These are phyloP conservation scores for Alternaria triticina DNA, from an alignment of 2,329 filamentous ascomycete genomes.

Conservation along the genomic window DNA sequence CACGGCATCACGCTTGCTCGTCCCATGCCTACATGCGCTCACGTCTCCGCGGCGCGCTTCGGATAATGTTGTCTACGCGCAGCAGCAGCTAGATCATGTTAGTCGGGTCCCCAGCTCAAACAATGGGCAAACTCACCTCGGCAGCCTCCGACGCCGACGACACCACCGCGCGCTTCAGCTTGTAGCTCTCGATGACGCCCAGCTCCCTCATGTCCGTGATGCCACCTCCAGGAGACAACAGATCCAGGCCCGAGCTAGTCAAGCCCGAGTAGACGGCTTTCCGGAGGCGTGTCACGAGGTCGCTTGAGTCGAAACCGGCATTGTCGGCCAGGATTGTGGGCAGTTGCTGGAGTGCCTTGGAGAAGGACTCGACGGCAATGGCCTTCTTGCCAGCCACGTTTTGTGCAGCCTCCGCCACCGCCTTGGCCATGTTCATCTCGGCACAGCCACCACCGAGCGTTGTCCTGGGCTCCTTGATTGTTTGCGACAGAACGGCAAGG, in stretches of 20 bases:
- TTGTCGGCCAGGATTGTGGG: conserved; percentile 98
- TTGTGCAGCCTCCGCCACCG: conserved; percentile 89
- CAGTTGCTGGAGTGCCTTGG: conserved; percentile 85
- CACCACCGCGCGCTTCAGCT: conserved; percentile 97
- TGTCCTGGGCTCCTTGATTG: conserved; percentile 89
- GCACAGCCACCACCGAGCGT: conserved; percentile 95
- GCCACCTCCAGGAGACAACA: conserved; percentile 86
- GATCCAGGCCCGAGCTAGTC: conserved; percentile 88
- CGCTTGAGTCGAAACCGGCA: conserved; percentile 92
- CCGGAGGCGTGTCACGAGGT: conserved; percentile 87
- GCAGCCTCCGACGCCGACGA: conserved; percentile 95
- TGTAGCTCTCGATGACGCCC: conserved; percentile 97
- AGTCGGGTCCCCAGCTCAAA: conserved; percentile 24
- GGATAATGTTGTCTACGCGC: conserved; percentile 97
- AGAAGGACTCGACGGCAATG: conserved; percentile 88
- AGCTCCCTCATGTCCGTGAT: conserved; percentile 95
- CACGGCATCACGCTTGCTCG: conserved; percentile 18
- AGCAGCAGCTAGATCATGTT: conserved; percentile 72
- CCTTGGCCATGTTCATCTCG: conserved; percentile 99
- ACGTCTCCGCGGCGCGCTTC: conserved; percentile 83
- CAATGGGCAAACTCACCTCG: conserved; percentile 68
- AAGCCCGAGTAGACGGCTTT: conserved; percentile 95
- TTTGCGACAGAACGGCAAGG: conserved; percentile 93
- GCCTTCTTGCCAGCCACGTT: conserved; percentile 97
- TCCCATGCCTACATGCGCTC: conserved; percentile 68